These are phyloP conservation scores for Lycium barbarum DNA, from an alignment of 257 asterid genomes.

Conservation along the genomic window DNA sequence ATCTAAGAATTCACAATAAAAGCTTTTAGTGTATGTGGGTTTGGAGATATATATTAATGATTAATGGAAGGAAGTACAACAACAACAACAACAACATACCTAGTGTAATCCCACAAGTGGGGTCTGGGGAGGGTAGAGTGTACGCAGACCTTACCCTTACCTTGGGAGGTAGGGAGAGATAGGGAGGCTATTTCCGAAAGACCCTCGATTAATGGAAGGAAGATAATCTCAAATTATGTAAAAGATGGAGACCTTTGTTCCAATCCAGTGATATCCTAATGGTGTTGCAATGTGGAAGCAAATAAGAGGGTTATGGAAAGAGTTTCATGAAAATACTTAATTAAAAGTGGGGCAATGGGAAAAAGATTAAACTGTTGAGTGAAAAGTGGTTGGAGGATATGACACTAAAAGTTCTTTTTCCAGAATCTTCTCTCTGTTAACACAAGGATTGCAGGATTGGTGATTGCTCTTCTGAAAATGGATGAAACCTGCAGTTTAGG, in stretches of 20 bases:
- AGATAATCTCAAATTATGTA: slow-evolving; percentile 6
- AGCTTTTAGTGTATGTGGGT: background rate
- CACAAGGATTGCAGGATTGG: background rate
- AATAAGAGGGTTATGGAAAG: slow-evolving; percentile 1
- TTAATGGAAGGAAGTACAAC: background rate
- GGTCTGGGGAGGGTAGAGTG: no score
- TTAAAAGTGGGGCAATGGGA: background rate
- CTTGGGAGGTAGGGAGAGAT: no score
- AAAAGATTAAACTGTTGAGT: background rate
- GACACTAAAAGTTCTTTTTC: slow-evolving; percentile 12
- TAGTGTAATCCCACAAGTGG: no score
- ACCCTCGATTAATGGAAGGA: no score
- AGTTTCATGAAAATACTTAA: background rate
- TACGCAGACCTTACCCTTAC: no score
- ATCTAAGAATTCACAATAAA: background rate
- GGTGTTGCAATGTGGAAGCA: slow-evolving; percentile 10
- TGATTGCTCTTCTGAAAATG: slow-evolving; percentile 1
- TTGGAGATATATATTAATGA: background rate
- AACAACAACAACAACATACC: no score
- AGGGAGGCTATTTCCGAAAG: no score
- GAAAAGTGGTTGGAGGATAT: background rate
- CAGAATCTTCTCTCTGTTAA: background rate
- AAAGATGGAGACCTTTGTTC: background rate
- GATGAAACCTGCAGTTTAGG: slow-evolving; percentile 9
- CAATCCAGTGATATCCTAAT: slow-evolving; percentile 6